Evolutionary conservation across 2,329 filamentous ascomycete genomes (phyloP).

Genomic region (Paraconiothyrium sp.): DNA sequence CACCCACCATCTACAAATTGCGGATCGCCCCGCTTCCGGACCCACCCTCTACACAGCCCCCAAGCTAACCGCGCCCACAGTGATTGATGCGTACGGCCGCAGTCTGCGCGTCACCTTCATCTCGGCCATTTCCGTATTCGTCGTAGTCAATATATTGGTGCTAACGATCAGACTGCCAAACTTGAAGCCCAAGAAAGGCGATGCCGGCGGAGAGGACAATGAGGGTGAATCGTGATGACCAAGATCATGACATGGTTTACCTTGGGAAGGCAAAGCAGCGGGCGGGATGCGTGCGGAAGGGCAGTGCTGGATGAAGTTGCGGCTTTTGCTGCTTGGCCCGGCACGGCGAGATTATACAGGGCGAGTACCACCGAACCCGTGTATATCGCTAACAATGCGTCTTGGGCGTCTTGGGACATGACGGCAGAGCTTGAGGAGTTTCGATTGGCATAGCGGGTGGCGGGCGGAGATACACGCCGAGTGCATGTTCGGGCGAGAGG

Average conservation of each 20-base stretch:
- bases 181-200: conserved; percentile 32
- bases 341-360: background rate
- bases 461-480: background rate
- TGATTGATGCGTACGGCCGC: conserved; percentile 51
- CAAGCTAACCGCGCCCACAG: conserved; percentile 35
- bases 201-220: background rate
- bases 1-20: background rate
- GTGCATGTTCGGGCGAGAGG: background rate
- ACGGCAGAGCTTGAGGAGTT: background rate
- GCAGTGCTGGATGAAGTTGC: background rate
- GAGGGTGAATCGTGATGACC: background rate
- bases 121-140: conserved; percentile 56
- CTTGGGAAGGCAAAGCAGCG: too few species aligned
- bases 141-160: conserved; percentile 61
- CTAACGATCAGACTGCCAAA: conserved; percentile 65
- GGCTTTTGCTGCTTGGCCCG: conserved; percentile 9
- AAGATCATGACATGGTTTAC: too few species aligned
- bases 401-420: background rate
- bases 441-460: background rate
- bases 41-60: conserved; percentile 26
- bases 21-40: conserved; percentile 2
- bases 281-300: conserved; percentile 1
- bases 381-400: background rate
- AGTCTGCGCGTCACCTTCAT: conserved; percentile 55
- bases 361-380: background rate